Base-by-base conservation (phyloP, 1,284 basidiomycete genomes). In the Cerrena zonata region DNA sequence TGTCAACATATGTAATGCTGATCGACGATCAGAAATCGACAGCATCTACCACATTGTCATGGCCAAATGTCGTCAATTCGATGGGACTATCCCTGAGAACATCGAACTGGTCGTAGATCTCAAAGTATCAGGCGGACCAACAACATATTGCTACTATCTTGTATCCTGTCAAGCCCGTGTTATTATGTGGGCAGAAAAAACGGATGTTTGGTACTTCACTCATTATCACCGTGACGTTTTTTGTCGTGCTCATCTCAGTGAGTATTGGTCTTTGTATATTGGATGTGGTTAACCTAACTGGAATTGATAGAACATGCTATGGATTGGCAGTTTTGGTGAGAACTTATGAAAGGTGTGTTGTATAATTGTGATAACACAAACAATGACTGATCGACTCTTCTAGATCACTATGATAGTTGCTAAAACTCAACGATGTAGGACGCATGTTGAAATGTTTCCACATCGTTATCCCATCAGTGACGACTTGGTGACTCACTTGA, bases 141-240 rank as follows among this genome's bases (percentile, higher is more conserved):
- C 5, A 44, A 22, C 30, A 5, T 44, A 11, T 37, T 13, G 40
- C 26, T 62, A 64, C 30, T 64, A 64, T 45, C 45, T 60, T 0
- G 53, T 37, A 34, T 52, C 57, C 41, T 42, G 41, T 27, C 10
- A 21, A 2, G 36, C 34, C 3, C 36, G 53, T 27, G 50, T 55
- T 26, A 48, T 64, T 1, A 55, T 61, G 27, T 64, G 57, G 56
- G 41, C 60, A 5, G 47, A 51, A 0, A 47, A 57, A 1, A 46
- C 47, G 3, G 26, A 34, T 1, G 42, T 26, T 13, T n/a, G 37
- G 2, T 22, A 50, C 7, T 5, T 51, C 11, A 51, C 38, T 3
- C 4, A 12, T 1, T 5, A 27, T 13, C 5, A 30, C 7, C 47
- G 45, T 12, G 36, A 36, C n/a, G 47, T 50, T 12, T 37, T n/a